Evolutionary conservation across 345 rosid species (phyloP), one percentile per base, ranked within the genome.

Genomic region (Nephelium lappaceum): DNA sequence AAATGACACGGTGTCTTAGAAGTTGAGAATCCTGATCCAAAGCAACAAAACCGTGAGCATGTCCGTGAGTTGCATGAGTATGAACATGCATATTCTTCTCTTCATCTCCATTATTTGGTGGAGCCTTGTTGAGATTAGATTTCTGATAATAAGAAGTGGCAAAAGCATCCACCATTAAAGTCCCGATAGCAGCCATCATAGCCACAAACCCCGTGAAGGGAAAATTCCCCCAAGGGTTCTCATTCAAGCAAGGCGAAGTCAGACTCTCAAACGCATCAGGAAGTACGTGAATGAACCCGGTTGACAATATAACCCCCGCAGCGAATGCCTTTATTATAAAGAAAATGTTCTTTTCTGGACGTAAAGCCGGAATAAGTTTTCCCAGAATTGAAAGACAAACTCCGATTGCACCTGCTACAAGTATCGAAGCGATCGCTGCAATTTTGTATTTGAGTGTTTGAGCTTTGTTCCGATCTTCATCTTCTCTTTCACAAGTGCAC

Each of bases 251-350:
- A 2, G 88, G 88, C 3, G 90, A 83, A 0, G 89, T 81, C 11
- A 91, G 68, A 69, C n/a, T 84, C 0, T 88, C 74, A 11, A 84
- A 87, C 11, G 92, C 89, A 10, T 88, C 89, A 1, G 92, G 90
- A 61, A 91, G 86, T 2, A 90, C 86, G 25, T 88, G 93, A 15
- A 87, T 71, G 49, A 91, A 87, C 14, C 84, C 92, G 0, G 92
- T 89, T 0, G 89, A 67, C 49, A 89, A 77, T 45, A 91, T 91
- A 7, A 88, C 89, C 4, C 95, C 89, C 0, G 89, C 89, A 0
- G 93, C 90, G n/a, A 91, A 87, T 0, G 89, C 80, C 74, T 91
- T 91, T 66, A 91, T 55, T 5, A 91, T 12, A 43, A 88, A 82
- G 79, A 89, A 93, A 8, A 76, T 16, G 24, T 78, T 76, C 57